These are phyloP conservation scores for Scortechinia acanthostroma DNA, from an alignment of 2,329 filamentous ascomycete genomes.

Conservation along the genomic window DNA sequence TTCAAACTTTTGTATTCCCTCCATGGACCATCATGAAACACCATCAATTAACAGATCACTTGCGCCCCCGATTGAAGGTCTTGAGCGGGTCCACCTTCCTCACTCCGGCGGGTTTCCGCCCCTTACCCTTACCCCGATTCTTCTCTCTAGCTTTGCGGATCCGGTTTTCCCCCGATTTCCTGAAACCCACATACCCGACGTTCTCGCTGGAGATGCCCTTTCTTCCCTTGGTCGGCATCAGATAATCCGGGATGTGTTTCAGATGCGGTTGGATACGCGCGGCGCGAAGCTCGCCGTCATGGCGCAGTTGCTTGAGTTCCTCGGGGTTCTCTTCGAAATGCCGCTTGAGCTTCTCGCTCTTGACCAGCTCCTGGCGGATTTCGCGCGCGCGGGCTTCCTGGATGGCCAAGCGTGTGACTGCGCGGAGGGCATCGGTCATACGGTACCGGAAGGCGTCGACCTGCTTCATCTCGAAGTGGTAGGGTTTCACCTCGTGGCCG, in stretches of 20 bases:
- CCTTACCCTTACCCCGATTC: constrained; percentile 26
- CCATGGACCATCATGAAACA: not conserved
- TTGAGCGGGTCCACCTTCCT: constrained; percentile 79
- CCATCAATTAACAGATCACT: constrained; percentile 12
- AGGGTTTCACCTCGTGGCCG: constrained; percentile 59
- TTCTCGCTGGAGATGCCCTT: constrained; percentile 60
- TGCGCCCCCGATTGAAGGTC: constrained; percentile 68
- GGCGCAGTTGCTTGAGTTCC: constrained; percentile 78
- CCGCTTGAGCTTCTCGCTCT: constrained; percentile 86
- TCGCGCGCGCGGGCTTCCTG: constrained; percentile 85
- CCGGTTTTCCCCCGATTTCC: constrained; percentile 44
- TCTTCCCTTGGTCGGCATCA: constrained; percentile 68
- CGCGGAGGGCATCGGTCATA: constrained; percentile 83
- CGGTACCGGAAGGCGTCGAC: constrained; percentile 92
- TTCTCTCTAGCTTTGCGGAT: constrained; percentile 33
- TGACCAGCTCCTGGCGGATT: constrained; percentile 80
- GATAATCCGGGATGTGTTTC: constrained; percentile 88
- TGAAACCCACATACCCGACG: constrained; percentile 70
- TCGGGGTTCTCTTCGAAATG: constrained; percentile 96
- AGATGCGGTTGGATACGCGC: constrained; percentile 82
- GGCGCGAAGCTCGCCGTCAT: constrained; percentile 80
- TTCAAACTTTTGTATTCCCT: no score
- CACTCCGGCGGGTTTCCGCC: constrained; percentile 41
- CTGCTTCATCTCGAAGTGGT: constrained; percentile 89
- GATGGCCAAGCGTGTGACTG: constrained; percentile 82